These are phyloP conservation scores for Roridomyces roridus DNA, from an alignment of 768 basidiomycete species.

Conservation along the genomic window DNA sequence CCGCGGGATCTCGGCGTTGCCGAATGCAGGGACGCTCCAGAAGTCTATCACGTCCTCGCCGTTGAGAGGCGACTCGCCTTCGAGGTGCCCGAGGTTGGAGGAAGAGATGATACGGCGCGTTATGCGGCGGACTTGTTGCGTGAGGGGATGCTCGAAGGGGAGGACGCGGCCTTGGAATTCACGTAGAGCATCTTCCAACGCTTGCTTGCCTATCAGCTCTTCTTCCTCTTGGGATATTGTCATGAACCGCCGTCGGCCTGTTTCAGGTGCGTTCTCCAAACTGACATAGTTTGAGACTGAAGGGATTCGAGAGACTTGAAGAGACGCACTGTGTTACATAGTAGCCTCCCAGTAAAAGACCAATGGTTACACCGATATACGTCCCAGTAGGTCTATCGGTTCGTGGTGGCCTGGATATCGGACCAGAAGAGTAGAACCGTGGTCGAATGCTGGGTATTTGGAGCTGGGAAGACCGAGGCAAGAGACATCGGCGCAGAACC, in stretches of 20 bases:
- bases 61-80: slow-evolving; percentile 29
- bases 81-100: slow-evolving; percentile 72
- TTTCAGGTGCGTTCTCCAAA: slow-evolving; percentile 85
- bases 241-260: slow-evolving; percentile 91
- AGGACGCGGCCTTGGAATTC: slow-evolving; percentile 64
- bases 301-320: not conserved
- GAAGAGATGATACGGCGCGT: slow-evolving; percentile 72
- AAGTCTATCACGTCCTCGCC: not conserved
- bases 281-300: slow-evolving; percentile 44
- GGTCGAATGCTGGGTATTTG: not conserved
- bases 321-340: slow-evolving; percentile 11
- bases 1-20: slow-evolving; percentile 5
- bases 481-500: not conserved
- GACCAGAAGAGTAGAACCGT: slow-evolving; percentile 2
- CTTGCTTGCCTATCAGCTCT: slow-evolving; percentile 48
- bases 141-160: slow-evolving; percentile 68
- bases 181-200: slow-evolving; percentile 48
- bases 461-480: not conserved
- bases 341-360: slow-evolving; percentile 9
- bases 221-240: slow-evolving; percentile 30
- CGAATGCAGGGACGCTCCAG: not conserved
- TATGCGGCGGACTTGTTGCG: slow-evolving; percentile 72
- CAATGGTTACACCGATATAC: slow-evolving; percentile 4
- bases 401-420: not conserved
- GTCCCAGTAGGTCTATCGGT: slow-evolving; percentile 5